Evolutionary conservation across 179 eudicot genomes (phyloP).

Genomic region (Sideroxylon spinosum): DNA sequence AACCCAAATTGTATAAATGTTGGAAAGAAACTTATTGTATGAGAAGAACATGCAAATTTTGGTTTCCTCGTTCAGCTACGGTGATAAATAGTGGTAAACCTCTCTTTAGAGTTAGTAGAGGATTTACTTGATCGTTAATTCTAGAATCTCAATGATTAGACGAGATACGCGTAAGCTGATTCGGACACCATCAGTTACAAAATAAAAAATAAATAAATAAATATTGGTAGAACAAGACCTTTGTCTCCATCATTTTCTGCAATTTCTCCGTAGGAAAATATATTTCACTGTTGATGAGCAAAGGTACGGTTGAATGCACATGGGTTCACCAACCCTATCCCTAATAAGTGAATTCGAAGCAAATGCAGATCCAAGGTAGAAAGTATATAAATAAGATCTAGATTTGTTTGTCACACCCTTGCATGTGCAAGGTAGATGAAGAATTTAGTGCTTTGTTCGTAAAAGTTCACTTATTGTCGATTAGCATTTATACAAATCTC

Average conservation of each 20-base stretch:
- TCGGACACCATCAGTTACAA: too few relatives aligned
- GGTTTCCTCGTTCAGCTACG: too few relatives aligned
- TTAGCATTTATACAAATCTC: neutral
- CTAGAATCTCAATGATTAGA: too few relatives aligned
- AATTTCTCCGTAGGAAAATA: neutral
- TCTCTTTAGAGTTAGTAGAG: too few relatives aligned
- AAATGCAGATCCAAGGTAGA: neutral
- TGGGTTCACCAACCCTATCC: constrained; percentile 2
- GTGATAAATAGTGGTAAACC: too few relatives aligned
- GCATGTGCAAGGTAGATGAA: constrained; percentile 22
- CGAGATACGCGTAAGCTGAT: too few relatives aligned
- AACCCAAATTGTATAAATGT: too few relatives aligned
- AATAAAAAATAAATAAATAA: too few relatives aligned
- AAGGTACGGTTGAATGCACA: neutral
- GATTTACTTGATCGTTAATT: too few relatives aligned
- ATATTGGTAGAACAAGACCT: neutral
- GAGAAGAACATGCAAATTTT: too few relatives aligned
- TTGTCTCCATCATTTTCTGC: neutral
- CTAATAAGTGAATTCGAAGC: neutral
- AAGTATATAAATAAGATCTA: neutral
- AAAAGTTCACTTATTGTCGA: neutral
- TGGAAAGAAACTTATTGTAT: too few relatives aligned
- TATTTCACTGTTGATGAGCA: neutral
- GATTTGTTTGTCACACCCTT: neutral
- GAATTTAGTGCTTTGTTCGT: constrained; percentile 17